phyloP scores from a whole-genome alignment of 1,284 basidiomycete species.

The Stygiomarasmius scandens region DNA sequence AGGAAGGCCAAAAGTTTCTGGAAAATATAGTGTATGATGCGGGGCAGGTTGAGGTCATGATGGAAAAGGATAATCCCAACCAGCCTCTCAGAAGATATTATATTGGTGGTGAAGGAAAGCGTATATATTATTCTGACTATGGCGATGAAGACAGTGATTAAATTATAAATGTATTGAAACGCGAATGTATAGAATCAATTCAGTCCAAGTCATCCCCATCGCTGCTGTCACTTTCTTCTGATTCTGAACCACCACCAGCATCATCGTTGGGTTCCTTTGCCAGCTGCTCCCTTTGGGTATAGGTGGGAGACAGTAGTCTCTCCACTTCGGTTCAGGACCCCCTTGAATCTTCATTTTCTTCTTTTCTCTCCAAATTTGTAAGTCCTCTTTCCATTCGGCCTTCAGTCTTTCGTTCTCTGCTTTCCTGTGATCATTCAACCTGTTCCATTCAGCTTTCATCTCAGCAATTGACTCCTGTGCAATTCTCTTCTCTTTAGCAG shows the following conservation, averaged over 20 bases:
- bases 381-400: background rate
- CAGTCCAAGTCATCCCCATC: background rate
- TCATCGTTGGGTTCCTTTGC: background rate
- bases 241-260: background rate
- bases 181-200: too few relatives aligned
- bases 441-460: slow-evolving; percentile 6
- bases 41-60: too few relatives aligned
- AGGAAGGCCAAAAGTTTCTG: too few relatives aligned
- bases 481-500: background rate
- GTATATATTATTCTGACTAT: too few relatives aligned
- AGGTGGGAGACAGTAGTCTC: background rate
- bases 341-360: background rate
- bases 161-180: too few relatives aligned
- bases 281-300: background rate
- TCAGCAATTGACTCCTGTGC: background rate
- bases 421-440: background rate
- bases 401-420: background rate
- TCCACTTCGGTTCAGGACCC: background rate
- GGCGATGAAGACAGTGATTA: too few relatives aligned
- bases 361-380: background rate
- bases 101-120: too few relatives aligned
- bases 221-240: background rate
- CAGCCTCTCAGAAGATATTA: too few relatives aligned
- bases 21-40: too few relatives aligned
- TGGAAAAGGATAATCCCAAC: too few relatives aligned